Base-by-base conservation (phyloP, 1,284 basidiomycete species). In the Cystobasidium pallidum region DNA sequence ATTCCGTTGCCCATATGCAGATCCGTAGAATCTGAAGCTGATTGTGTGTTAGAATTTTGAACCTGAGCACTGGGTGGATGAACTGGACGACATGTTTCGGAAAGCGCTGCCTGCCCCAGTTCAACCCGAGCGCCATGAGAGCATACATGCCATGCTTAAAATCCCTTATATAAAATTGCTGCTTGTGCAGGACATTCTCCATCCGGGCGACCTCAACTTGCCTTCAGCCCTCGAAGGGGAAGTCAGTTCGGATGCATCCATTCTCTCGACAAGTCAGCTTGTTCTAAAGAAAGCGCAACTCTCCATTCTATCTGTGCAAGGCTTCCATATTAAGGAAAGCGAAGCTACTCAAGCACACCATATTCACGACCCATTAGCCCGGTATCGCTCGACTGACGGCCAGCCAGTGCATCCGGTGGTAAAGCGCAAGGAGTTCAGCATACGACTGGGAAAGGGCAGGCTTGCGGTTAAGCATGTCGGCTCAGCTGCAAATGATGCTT, bases 181-280 rank as follows among this genome's bases (percentile, higher is more conserved):
- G n/a, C 43, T 72, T 13, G 72, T 76, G 19, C 75, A 76, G 28
- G 75, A 76, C 57, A 70, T 76, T 15, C 57, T 76, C 2, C 70
- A 73, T 17, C 75, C 75, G 0, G 75, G 75, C 26, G 71, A 74
- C n/a, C 34, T 72, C 17, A 24, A 66, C 24, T 32, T 64, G 15
- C 19, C 54, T 19, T 45, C 68, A 15, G 45, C 47, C n/a, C 47
- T 36, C 1, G 61, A 57, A 15, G 43, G 52, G 3, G 61, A 71
- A 8, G 28, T 32, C 21, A 28, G 7, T 34, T 19, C 32, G 0
- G 58, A 45, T n/a, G 65, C 73, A 15, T 72, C 74, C 17, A 70
- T 76, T 13, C 68, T 76, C 17, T 75, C 73, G 32, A 75, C 70
- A 3, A 68, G 64, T 28, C 59, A 55, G 1, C 58, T 75, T n/a